Percentiles rank a stretch among this genome's conserved stretches.
These are phyloP conservation scores for Alternaria ventricosa DNA, from an alignment of 2,329 filamentous ascomycete species.

Conservation along the genomic window DNA sequence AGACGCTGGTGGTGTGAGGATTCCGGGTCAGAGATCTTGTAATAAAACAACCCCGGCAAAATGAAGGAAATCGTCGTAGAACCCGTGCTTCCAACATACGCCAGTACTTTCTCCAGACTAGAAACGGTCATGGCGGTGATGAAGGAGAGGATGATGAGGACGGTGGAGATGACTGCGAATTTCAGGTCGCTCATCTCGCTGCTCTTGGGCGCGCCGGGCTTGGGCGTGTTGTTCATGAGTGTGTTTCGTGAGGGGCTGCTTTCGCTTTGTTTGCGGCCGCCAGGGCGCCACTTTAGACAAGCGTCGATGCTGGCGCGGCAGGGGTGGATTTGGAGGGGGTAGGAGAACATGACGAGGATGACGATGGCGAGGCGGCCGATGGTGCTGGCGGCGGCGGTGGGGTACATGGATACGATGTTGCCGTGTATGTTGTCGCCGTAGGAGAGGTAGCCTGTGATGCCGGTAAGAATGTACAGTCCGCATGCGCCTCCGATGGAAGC, in stretches of 20 bases:
- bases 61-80: slow-evolving; percentile 98
- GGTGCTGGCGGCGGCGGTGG: slow-evolving; percentile 79
- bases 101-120: slow-evolving; percentile 86
- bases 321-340: slow-evolving; percentile 93
- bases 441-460: slow-evolving; percentile 92
- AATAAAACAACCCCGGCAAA: slow-evolving; percentile 94
- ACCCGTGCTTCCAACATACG: slow-evolving; percentile 93
- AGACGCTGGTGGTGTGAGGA: slow-evolving; percentile 85
- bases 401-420: slow-evolving; percentile 81
- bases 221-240: slow-evolving; percentile 50
- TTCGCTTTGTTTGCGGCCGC: slow-evolving; percentile 44
- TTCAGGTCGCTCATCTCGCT: slow-evolving; percentile 80
- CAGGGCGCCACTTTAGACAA: slow-evolving; percentile 87
- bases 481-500: slow-evolving; percentile 90
- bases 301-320: slow-evolving; percentile 95
- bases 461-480: slow-evolving; percentile 85
- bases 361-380: slow-evolving; percentile 96
- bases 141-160: slow-evolving; percentile 84
- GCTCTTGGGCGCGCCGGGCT: slow-evolving; percentile 17
- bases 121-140: slow-evolving; percentile 88
- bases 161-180: slow-evolving; percentile 87
- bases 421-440: slow-evolving; percentile 89
- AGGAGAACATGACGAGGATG: slow-evolving; percentile 93
- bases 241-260: slow-evolving; percentile 52
- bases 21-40: slow-evolving; percentile 93